Evolutionary conservation across 768 basidiomycete genomes (phyloP).

Genomic region (Rhizopogon vulgaris): DNA sequence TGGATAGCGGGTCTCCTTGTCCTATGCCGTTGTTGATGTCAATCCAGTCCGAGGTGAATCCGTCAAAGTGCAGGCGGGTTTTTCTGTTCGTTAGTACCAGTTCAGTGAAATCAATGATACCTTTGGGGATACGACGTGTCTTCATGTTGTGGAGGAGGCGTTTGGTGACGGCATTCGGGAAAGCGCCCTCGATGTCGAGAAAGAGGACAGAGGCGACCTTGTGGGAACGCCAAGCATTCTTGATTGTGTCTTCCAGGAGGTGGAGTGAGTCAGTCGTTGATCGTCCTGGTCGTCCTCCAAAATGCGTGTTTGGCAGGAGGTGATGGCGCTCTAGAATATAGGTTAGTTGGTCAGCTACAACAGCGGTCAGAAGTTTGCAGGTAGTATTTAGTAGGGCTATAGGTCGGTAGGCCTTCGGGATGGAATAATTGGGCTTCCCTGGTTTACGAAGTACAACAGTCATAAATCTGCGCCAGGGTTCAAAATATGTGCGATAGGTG

Average conservation of each 20-base stretch:
- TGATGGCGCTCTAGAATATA: constrained; percentile 16
- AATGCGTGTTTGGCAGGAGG: constrained; percentile 24
- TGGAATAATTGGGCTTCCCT: constrained; percentile 30
- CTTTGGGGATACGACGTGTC: too few species aligned
- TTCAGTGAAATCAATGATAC: too few species aligned
- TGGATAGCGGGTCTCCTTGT: too few species aligned
- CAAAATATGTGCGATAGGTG: constrained; percentile 7
- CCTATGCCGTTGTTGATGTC: too few species aligned
- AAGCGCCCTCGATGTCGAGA: constrained; percentile 38
- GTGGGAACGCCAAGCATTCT: constrained; percentile 28
- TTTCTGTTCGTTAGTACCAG: too few species aligned
- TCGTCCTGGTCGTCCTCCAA: constrained; percentile 12
- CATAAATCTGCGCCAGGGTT: constrained; percentile 19
- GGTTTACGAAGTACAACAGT: constrained; percentile 30
- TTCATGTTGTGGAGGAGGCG: constrained; percentile 23
- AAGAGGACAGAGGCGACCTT: constrained; percentile 28
- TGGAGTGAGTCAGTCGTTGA: constrained; percentile 27
- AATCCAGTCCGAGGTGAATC: too few species aligned
- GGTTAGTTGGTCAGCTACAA: constrained; percentile 19
- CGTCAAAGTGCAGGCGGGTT: too few species aligned
- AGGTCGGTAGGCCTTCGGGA: constrained; percentile 27
- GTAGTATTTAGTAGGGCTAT: constrained; percentile 30
- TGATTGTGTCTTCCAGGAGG: constrained; percentile 26
- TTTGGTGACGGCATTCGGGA: constrained; percentile 31
- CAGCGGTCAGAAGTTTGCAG: constrained; percentile 26